These are phyloP conservation scores for Pseudocercospora eumusae DNA, from an alignment of 2,329 filamentous ascomycete genomes.

Conservation along the genomic window DNA sequence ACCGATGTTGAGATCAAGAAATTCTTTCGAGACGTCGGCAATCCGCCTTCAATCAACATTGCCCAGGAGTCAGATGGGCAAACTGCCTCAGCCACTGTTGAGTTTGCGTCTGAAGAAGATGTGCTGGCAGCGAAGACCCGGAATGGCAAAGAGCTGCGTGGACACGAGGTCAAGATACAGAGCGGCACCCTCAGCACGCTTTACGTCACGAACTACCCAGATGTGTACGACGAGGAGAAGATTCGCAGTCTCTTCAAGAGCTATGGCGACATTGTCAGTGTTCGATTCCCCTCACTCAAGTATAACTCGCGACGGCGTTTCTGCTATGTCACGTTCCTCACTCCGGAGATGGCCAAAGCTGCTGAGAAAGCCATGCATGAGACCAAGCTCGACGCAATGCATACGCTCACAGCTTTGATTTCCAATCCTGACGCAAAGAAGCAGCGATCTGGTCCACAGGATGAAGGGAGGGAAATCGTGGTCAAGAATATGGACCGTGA, in stretches of 20 bases:
- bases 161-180: slow-evolving; percentile 70
- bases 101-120: slow-evolving; percentile 80
- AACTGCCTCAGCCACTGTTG: slow-evolving; percentile 72
- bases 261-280: slow-evolving; percentile 78
- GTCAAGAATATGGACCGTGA: slow-evolving; percentile 83
- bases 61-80: slow-evolving; percentile 62
- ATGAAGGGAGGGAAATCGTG: slow-evolving; percentile 86
- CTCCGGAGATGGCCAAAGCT: slow-evolving; percentile 64
- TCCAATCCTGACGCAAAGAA: slow-evolving; percentile 81
- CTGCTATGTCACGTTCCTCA: slow-evolving; percentile 90
- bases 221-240: slow-evolving; percentile 69
- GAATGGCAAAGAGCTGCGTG: slow-evolving; percentile 76
- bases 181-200: slow-evolving; percentile 77
- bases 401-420: slow-evolving; percentile 73
- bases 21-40: slow-evolving; percentile 89
- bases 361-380: slow-evolving; percentile 72
- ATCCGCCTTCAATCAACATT: slow-evolving; percentile 74
- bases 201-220: slow-evolving; percentile 88
- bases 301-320: slow-evolving; percentile 87
- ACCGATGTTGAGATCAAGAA: slow-evolving; percentile 75
- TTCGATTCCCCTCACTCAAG: slow-evolving; percentile 89
- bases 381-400: slow-evolving; percentile 65
- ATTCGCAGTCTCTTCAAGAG: slow-evolving; percentile 67
- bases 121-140: slow-evolving; percentile 77
- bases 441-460: slow-evolving; percentile 72